Base-by-base conservation (phyloP, 257 asterid species). In the Gardenia jasminoides region DNA sequence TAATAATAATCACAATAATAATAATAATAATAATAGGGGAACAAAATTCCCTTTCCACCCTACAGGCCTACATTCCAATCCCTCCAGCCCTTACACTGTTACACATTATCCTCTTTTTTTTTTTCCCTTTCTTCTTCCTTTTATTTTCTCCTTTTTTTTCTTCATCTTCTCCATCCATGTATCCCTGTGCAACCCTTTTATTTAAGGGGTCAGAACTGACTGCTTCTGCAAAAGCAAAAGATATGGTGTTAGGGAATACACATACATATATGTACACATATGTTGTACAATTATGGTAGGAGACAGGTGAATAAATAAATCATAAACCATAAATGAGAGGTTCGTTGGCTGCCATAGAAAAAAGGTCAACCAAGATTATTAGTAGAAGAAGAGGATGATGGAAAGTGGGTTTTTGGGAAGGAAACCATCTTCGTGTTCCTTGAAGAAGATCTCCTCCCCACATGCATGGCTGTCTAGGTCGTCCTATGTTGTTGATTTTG, bases 341-440 rank as follows among this genome's bases (percentile, higher is more conserved):
- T 7, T 47, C 19, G 74, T 67, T 48, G 26, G 54, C 48, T 36
- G 61, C 28, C 22, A 19, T 33, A n/a, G 59, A 17, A 8, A 10
- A 10, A 19, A 4, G 65, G 50, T 22, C n/a, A 28, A 36, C 10
- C 59, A 28, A n/a, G 15, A 20, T 22, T 16, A 67, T 73, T n/a
- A 31, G 8, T n/a, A 24, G 31, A n/a, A 24, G 31, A n/a, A 3
- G 48, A 43, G 75, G 70, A 75, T 54, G 17, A 80, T 67, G 80
- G 79, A 30, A 67, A 59, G 66, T 68, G 52, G 72, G 70, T 2
- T 30, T 46, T 22, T 43, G 75, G 69, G 75, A 67, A 74, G 56
- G 76, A 41, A 36, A 47, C 39, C 41, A 54, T n/a, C 52, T 67
- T 54, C 78, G 75, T 74, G 79, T 66, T 66, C 80, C 6, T 61